These are phyloP conservation scores for Fulvia fulva DNA, from an alignment of 2,329 filamentous ascomycete species.

Conservation along the genomic window DNA sequence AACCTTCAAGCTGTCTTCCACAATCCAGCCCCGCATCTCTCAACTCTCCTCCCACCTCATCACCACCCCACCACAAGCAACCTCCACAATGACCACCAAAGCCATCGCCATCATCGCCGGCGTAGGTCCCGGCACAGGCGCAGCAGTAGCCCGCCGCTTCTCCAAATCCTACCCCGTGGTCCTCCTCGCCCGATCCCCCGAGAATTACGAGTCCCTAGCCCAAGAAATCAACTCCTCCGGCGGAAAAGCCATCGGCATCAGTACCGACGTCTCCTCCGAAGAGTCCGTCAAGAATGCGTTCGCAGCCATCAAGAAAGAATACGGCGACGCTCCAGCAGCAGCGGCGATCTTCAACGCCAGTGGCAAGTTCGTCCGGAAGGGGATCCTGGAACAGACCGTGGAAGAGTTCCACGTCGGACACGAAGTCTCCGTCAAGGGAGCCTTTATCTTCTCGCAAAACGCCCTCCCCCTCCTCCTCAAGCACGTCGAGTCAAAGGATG, in stretches of 20 bases:
- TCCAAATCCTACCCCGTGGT: constrained; percentile 66
- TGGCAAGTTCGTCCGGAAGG: constrained; percentile 55
- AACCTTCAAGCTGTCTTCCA: not conserved
- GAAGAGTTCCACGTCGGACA: constrained; percentile 53
- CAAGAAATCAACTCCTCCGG: constrained; percentile 64
- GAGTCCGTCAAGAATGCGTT: constrained; percentile 58
- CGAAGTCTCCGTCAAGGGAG: constrained; percentile 56
- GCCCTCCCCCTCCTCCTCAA: constrained; percentile 67
- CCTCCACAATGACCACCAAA: not conserved
- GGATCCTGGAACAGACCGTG: constrained; percentile 58
- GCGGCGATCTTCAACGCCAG: constrained; percentile 67
- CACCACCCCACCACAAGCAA: not conserved
- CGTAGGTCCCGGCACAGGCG: constrained; percentile 68
- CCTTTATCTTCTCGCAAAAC: constrained; percentile 71
- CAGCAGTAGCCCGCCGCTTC: constrained; percentile 58
- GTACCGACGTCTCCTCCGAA: constrained; percentile 59
- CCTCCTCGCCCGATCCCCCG: constrained; percentile 65
- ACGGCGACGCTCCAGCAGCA: constrained; percentile 42
- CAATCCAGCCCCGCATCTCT: not conserved
- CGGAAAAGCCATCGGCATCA: constrained; percentile 67
- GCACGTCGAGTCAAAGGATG: constrained; percentile 40
- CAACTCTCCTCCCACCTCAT: constrained; percentile 1
- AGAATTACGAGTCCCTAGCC: constrained; percentile 63
- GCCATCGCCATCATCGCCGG: constrained; percentile 62
- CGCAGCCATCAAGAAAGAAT: constrained; percentile 56